Conservation (phyloP, 257 asterid species). For the Paraleonurus japonicus region DNA sequence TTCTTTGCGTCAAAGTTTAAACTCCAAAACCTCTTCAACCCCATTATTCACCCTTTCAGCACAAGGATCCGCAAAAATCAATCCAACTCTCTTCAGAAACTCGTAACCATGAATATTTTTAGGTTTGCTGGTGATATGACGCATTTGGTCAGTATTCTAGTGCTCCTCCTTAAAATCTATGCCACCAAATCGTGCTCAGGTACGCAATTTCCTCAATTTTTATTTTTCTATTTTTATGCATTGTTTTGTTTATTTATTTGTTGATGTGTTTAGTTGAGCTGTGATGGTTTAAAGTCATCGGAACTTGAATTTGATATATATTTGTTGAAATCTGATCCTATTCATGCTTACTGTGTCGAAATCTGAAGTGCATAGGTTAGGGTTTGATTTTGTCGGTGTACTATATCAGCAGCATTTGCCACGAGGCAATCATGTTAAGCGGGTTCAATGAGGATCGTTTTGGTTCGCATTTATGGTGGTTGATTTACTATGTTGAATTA, state of each 20-base stretch:
- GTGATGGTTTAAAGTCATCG: constrained; percentile 1
- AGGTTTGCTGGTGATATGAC: constrained; percentile 96
- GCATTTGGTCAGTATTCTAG: constrained; percentile 79
- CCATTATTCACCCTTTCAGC: neutral
- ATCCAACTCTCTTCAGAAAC: neutral
- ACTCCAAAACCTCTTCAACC: constrained; percentile 21
- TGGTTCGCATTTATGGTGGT: neutral
- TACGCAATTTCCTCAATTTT: constrained; percentile 23
- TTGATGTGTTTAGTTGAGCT: constrained; percentile 20
- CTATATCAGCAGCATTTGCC: neutral
- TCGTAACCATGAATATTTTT: constrained; percentile 65
- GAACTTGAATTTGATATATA: neutral
- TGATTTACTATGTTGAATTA: neutral
- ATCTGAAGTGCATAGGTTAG: constrained; percentile 19
- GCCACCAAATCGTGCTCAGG: constrained; percentile 98
- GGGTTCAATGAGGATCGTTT: neutral
- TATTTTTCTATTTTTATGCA: neutral
- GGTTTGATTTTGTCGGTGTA: constrained; percentile 21
- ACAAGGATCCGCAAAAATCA: neutral
- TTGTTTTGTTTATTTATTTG: neutral
- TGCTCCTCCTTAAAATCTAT: constrained; percentile 88
- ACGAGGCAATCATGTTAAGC: neutral
- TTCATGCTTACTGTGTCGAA: constrained; percentile 16
- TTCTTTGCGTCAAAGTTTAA: constrained; percentile 25
- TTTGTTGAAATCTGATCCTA: constrained; percentile 15